Evolutionary conservation across 148 eudicot genomes (phyloP).

Genomic region (Hydrangea macrophylla): DNA sequence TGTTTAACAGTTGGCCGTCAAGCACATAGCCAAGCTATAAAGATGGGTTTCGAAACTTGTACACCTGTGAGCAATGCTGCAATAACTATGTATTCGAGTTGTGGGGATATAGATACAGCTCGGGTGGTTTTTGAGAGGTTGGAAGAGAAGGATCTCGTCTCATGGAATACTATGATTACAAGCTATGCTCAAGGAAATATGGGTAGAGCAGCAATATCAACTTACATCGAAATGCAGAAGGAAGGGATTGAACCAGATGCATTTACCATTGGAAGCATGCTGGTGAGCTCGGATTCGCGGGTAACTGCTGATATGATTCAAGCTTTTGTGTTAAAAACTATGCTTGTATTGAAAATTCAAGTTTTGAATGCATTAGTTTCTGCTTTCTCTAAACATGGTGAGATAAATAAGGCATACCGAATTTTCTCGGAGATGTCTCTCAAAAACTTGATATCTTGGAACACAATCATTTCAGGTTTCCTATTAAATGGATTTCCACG

Average conservation of each 20-base stretch:
- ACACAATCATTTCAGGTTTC: constrained; percentile 64
- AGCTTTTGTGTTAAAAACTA: constrained; percentile 46
- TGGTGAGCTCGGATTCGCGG: no score
- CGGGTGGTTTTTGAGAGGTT: constrained; percentile 38
- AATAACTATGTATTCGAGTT: constrained; percentile 62
- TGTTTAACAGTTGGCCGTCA: constrained; percentile 33
- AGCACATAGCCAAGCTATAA: constrained; percentile 57
- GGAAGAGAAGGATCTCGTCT: constrained; percentile 56
- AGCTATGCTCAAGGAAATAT: constrained; percentile 47
- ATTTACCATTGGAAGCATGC: constrained; percentile 75
- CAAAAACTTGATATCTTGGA: constrained; percentile 68
- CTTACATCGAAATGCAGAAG: constrained; percentile 53
- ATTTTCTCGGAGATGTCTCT: constrained; percentile 34
- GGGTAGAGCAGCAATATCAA: constrained; percentile 32
- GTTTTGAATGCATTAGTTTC: constrained; percentile 71
- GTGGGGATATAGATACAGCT: constrained; percentile 40
- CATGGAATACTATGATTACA: constrained; percentile 79
- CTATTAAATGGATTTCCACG: constrained; percentile 41
- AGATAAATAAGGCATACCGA: constrained; percentile 38
- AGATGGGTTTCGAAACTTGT: constrained; percentile 51
- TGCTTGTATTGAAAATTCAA: constrained; percentile 45
- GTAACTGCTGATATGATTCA: no score
- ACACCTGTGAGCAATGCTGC: constrained; percentile 70
- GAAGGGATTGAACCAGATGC: constrained; percentile 59
- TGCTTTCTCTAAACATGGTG: constrained; percentile 51